Conservation (phyloP, 441 rosid species). For the Euphorbia corollata region DNA sequence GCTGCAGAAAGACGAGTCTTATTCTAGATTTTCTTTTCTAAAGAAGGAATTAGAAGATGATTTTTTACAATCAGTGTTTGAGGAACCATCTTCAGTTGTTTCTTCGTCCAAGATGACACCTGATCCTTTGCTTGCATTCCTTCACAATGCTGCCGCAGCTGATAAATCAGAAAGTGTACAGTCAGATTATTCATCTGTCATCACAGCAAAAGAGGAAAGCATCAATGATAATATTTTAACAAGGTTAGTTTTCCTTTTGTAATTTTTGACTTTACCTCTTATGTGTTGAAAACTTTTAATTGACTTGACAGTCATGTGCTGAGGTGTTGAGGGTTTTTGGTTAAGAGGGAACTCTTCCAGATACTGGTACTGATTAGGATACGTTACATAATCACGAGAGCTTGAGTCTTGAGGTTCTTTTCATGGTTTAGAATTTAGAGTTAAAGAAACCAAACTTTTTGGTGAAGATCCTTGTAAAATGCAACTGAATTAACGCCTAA, state of each 20-base stretch:
- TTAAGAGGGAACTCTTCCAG: background rate
- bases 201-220: constrained; percentile 30
- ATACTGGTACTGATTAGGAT: background rate
- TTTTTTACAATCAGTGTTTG: constrained; percentile 42
- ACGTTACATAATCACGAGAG: background rate
- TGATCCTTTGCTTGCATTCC: constrained; percentile 61
- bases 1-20: constrained; percentile 36
- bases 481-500: background rate
- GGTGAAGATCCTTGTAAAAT: background rate
- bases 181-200: constrained; percentile 26
- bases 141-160: constrained; percentile 31
- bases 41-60: constrained; percentile 47
- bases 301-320: background rate
- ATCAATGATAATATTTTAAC: constrained; percentile 24
- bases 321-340: background rate
- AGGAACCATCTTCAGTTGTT: constrained; percentile 33
- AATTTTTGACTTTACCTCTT: background rate
- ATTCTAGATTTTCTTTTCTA: constrained; percentile 36
- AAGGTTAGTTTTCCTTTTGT: constrained; percentile 36
- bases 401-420: background rate
- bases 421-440: background rate
- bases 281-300: background rate
- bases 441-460: too few species aligned
- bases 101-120: constrained; percentile 42
- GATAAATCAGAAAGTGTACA: constrained; percentile 28